Evolutionary conservation across 1,284 basidiomycete species (phyloP), one percentile per base, ranked within the genome.

Genomic region (Leucoagaricus sp.): DNA sequence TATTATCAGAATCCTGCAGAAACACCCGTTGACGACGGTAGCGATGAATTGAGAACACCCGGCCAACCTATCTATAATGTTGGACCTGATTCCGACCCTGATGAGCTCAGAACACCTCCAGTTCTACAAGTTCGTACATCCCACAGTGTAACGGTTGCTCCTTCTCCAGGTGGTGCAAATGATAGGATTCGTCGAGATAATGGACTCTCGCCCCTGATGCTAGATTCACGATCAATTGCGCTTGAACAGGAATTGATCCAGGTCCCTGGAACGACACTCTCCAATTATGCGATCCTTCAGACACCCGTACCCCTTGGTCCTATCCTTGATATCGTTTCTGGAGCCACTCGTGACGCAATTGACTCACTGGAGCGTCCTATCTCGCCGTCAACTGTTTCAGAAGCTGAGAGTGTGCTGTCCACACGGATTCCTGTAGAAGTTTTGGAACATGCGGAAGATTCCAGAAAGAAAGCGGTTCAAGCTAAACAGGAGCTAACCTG

Each of bases 381-480:
- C 49, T 53, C 45, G 55, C 61, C 26, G 38, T 61, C 31, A 61
- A 36, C 53, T 44, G 52, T 47, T 10, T 53, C 57, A 10, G 47
- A 59, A 40, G 65, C 63, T 47, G 60, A 63, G 28, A 74, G 69
- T 51, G 64, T 72, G 41, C 64, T 78, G 28, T 74, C 75, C 2
- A 67, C 67, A 2, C 63, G 60, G 26, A 65, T 70, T 25, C 68
- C 71, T 2, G 65, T 51, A 21, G 63, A 62, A 36, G 64, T 76
- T 15, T 70, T 67, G 26, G 55, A 60, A 12, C 68, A 64, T 38
- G 78, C 73, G 10, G 75, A 77, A 49, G 63, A 61, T 21, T 61
- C 77, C 28, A 66, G 78, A 51, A 64, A 69, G 38, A 62, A 76
- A 58, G 78, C 79, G 12, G 67, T 70, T 51, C 66, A 68, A 7